phyloP scores from a whole-genome alignment of 2,329 filamentous ascomycete species.

The Sporothrix inflata region DNA sequence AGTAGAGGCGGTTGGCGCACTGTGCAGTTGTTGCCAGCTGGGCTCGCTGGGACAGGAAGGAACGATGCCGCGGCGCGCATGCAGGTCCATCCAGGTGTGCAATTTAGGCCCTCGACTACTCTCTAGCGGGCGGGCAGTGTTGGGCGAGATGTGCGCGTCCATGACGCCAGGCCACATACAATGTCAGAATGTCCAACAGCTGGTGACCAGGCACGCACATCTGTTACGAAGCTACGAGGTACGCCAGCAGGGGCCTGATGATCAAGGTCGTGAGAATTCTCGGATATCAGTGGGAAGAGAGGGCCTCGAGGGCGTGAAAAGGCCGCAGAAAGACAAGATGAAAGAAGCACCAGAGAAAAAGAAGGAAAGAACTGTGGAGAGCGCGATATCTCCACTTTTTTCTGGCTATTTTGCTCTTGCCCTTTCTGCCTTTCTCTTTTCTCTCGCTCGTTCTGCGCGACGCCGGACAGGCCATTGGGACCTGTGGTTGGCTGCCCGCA shows the following conservation, averaged over 20 bases:
- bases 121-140: conserved; percentile 19
- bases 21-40: not conserved
- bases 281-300: not conserved
- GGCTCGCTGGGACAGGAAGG: not conserved
- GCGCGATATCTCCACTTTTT: conserved; percentile 1
- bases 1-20: not conserved
- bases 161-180: not conserved
- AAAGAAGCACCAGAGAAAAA: not conserved
- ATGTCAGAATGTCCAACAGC: not conserved
- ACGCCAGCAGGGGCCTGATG: not conserved
- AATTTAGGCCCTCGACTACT: not conserved
- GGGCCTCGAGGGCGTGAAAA: not conserved
- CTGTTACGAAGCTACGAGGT: not conserved
- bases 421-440: not conserved
- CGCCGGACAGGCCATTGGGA: conserved; percentile 19
- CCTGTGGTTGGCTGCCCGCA: conserved; percentile 30
- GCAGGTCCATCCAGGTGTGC: conserved; percentile 17
- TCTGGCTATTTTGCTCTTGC: not conserved
- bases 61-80: not conserved
- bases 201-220: not conserved
- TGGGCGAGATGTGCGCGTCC: conserved; percentile 7
- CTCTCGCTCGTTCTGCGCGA: not conserved
- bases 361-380: not conserved
- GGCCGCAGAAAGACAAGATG: not conserved
- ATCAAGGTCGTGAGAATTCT: not conserved